A percentile compares a stretch with the other conserved stretches of the same genome.
Evolutionary conservation across 345 rosid species (phyloP).

Genomic region (Populus davidiana): DNA sequence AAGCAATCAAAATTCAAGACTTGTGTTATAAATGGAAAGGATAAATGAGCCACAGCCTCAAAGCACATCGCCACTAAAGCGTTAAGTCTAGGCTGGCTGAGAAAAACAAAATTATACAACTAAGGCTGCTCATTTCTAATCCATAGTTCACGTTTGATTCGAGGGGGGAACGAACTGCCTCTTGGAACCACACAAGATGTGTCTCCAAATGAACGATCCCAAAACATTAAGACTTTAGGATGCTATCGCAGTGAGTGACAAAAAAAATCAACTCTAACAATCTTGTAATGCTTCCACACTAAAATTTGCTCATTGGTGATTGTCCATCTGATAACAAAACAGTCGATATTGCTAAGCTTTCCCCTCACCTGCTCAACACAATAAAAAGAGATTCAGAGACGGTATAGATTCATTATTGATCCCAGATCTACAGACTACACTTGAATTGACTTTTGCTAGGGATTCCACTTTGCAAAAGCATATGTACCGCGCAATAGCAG

Average conservation of each 20-base stretch:
- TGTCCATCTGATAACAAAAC: neutral
- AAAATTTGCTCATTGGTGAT: neutral
- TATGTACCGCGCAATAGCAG: neutral
- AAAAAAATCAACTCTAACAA: neutral
- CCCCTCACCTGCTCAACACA: neutral
- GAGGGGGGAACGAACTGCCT: too few relatives aligned
- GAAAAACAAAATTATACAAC: too few relatives aligned
- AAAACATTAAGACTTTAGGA: neutral
- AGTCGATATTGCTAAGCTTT: neutral
- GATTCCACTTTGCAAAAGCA: neutral
- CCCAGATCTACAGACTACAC: neutral
- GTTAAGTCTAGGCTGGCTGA: neutral
- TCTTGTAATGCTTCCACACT: neutral
- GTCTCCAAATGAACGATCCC: neutral
- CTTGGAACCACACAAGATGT: too few relatives aligned
- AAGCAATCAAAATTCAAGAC: neutral
- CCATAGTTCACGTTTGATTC: neutral
- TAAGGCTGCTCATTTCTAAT: neutral
- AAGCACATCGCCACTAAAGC: neutral
- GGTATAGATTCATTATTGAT: neutral
- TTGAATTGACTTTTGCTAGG: neutral
- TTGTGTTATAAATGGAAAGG: neutral
- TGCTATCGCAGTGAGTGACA: neutral
- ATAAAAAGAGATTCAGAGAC: neutral
- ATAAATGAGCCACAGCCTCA: neutral